A percentile compares a stretch with the other conserved stretches of the same genome.
Evolutionary conservation across 208 protist species (phyloP).

Genomic region (Paratrypanosoma confusum): DNA sequence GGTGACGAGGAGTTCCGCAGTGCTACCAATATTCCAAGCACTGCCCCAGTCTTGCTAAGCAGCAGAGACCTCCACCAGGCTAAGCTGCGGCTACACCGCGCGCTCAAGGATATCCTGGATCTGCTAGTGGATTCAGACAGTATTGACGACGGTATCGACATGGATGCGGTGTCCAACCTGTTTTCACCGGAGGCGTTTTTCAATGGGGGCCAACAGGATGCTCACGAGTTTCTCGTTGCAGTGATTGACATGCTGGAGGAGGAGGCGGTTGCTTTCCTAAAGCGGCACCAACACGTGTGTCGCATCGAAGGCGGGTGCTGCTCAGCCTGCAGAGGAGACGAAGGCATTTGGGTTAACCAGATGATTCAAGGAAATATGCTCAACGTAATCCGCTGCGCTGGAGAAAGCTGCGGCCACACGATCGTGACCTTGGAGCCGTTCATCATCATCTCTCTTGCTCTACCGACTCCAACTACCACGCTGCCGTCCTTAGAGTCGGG

Average conservation of each 20-base stretch:
- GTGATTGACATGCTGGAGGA: slow-evolving; percentile 49
- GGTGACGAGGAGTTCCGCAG: too few species aligned
- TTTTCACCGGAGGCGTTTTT: slow-evolving; percentile 48
- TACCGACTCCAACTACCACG: slow-evolving; percentile 2
- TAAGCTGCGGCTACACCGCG: slow-evolving; percentile 7
- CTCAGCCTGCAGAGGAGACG: slow-evolving; percentile 3
- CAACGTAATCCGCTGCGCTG: slow-evolving; percentile 70
- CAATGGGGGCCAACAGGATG: slow-evolving; percentile 66
- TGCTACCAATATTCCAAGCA: background rate
- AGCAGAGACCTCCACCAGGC: slow-evolving; percentile 5
- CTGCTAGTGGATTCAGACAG: background rate
- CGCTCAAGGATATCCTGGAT: background rate
- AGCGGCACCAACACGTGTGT: too few species aligned
- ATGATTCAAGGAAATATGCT: slow-evolving; percentile 51
- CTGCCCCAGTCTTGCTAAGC: background rate
- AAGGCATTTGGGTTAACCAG: slow-evolving; percentile 45
- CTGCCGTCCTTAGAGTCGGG: too few species aligned
- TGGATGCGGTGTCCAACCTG: slow-evolving; percentile 18
- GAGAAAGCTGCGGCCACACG: slow-evolving; percentile 43
- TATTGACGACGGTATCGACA: slow-evolving; percentile 11
- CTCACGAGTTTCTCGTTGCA: slow-evolving; percentile 66
- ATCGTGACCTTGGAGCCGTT: slow-evolving; percentile 65
- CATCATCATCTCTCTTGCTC: slow-evolving; percentile 44
- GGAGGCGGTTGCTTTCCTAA: slow-evolving; percentile 30
- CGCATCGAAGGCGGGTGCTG: slow-evolving; percentile 2